Evolutionary conservation across 108 stramenopile species (phyloP).

Genomic region (Chaetoceros tenuissimus): DNA sequence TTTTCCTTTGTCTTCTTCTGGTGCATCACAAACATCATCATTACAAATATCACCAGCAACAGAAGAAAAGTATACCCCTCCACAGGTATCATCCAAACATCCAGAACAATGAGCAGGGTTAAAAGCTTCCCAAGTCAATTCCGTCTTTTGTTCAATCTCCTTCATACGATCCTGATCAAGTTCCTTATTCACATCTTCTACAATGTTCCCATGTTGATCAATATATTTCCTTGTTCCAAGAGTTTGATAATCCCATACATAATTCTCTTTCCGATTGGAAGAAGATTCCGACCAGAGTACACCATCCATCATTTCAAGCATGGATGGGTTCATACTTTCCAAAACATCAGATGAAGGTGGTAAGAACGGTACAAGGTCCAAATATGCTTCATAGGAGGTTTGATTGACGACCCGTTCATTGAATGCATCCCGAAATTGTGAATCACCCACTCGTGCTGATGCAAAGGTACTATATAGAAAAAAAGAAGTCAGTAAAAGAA

Average conservation of each 20-base stretch:
- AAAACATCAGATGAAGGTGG: constrained; percentile 6
- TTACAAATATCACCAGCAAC: not conserved
- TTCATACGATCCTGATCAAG: constrained; percentile 8
- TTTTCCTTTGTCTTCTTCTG: too few species aligned
- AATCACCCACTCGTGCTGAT: constrained; percentile 13
- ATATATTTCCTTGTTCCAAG: constrained; percentile 12
- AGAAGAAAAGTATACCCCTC: not conserved
- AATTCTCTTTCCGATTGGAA: not conserved
- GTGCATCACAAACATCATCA: too few species aligned
- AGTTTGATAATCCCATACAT: constrained; percentile 10
- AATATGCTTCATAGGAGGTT: constrained; percentile 14
- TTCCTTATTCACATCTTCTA: constrained; percentile 1
- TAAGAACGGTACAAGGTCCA: constrained; percentile 18
- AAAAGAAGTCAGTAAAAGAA: not conserved
- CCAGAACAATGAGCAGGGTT: constrained; percentile 13
- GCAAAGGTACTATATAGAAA: constrained; percentile 11
- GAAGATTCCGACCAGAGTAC: not conserved
- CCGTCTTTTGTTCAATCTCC: constrained; percentile 12
- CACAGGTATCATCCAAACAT: not conserved
- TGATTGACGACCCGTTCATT: constrained; percentile 4
- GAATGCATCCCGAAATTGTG: constrained; percentile 2
- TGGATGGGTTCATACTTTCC: constrained; percentile 5
- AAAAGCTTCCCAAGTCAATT: constrained; percentile 1
- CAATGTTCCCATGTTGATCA: not conserved
- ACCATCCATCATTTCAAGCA: not conserved